Conservation (phyloP, 163 green algal species). For the Chloromonas sp. region DNA sequence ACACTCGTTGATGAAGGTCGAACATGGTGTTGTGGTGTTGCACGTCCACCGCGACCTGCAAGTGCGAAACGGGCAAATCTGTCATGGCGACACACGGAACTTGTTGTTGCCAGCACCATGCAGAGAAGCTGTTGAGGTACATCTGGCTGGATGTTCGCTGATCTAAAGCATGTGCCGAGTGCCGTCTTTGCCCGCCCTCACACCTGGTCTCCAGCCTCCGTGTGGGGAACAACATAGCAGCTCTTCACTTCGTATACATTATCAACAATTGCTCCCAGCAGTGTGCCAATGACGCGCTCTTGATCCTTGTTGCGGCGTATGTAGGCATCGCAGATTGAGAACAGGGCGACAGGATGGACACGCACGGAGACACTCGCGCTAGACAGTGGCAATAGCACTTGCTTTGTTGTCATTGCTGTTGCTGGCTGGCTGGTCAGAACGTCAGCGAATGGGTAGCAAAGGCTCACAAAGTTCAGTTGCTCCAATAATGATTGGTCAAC, state of each 20-base stretch:
- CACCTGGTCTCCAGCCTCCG: constrained; percentile 82
- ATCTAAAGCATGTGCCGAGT: too few species aligned
- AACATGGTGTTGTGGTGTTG: constrained; percentile 92
- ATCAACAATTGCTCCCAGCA: constrained; percentile 74
- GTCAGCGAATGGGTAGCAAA: too few species aligned
- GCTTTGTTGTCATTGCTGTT: background rate
- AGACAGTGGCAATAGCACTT: constrained; percentile 31
- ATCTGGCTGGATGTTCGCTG: too few species aligned
- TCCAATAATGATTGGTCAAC: too few species aligned
- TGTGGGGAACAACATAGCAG: constrained; percentile 95
- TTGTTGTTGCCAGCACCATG: too few species aligned
- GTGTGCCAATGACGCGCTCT: constrained; percentile 91
- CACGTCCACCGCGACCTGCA: constrained; percentile 91
- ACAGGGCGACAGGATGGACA: constrained; percentile 87
- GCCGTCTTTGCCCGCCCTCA: background rate
- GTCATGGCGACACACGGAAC: too few species aligned
- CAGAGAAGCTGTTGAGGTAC: too few species aligned
- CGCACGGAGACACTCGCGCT: constrained; percentile 53
- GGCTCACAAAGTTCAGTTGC: too few species aligned
- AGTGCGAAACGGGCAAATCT: too few species aligned
- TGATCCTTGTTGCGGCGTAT: constrained; percentile 80
- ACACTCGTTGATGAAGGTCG: constrained; percentile 89
- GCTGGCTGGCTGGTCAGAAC: too few species aligned
- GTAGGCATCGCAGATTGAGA: constrained; percentile 93
- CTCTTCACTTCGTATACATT: constrained; percentile 84